A percentile compares a stretch with the other conserved stretches of the same genome.
phyloP scores from a whole-genome alignment of 148 eudicot genomes.

The Silene conica region DNA sequence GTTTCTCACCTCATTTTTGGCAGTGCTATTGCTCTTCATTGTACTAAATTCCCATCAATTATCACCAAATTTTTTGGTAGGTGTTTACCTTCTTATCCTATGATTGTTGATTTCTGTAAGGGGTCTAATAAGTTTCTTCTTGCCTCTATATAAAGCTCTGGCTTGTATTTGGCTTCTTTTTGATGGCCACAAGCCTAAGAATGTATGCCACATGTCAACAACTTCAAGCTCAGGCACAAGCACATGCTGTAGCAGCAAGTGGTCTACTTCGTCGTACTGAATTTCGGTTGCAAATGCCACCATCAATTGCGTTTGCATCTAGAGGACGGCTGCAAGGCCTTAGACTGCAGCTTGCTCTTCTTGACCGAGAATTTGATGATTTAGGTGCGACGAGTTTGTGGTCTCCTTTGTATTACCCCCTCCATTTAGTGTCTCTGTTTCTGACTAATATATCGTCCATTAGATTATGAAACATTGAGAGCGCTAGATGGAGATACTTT shows the following conservation, averaged over 20 bases:
- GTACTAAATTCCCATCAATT: constrained; percentile 87
- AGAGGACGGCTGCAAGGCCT: constrained; percentile 91
- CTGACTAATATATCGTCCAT: neutral
- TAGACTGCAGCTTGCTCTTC: constrained; percentile 93
- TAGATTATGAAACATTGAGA: constrained; percentile 90
- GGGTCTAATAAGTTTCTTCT: constrained; percentile 9
- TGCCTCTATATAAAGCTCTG: constrained; percentile 53
- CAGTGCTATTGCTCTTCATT: constrained; percentile 91
- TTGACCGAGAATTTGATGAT: constrained; percentile 94
- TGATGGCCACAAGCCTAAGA: constrained; percentile 83
- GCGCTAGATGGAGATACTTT: constrained; percentile 80
- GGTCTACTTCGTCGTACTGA: constrained; percentile 94
- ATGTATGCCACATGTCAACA: constrained; percentile 99
- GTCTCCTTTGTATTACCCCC: neutral
- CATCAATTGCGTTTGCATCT: constrained; percentile 81
- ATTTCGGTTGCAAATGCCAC: constrained; percentile 83
- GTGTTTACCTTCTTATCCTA: constrained; percentile 8
- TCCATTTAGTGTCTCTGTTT: neutral
- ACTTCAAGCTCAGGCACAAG: constrained; percentile 97
- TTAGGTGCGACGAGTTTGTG: constrained; percentile 42
- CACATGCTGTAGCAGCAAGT: constrained; percentile 94
- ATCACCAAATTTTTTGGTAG: constrained; percentile 92
- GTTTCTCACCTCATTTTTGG: constrained; percentile 1
- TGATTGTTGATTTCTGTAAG: neutral
- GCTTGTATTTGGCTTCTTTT: constrained; percentile 90